phyloP scores from a whole-genome alignment of 768 basidiomycete species.

The Lentinula guzmanii region DNA sequence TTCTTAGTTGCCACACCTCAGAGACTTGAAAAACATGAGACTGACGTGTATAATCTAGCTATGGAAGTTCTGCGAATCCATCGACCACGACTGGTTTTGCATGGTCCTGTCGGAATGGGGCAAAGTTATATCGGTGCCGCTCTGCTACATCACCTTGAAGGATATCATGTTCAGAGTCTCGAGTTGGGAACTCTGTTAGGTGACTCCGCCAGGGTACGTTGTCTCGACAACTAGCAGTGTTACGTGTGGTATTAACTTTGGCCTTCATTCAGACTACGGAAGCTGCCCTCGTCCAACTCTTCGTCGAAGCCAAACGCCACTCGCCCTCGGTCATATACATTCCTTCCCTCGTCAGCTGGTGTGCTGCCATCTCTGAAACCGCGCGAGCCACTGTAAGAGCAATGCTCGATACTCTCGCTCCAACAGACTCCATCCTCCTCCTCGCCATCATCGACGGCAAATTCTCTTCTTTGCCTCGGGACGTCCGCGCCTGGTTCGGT shows the following conservation, averaged over 20 bases:
- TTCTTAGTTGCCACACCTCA: no score
- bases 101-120: slow-evolving; percentile 85
- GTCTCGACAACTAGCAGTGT: not conserved
- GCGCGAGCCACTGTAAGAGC: slow-evolving; percentile 81
- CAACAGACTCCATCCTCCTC: slow-evolving; percentile 90
- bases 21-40: not conserved
- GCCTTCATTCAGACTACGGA: slow-evolving; percentile 62
- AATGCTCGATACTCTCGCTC: slow-evolving; percentile 85
- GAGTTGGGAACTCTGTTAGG: slow-evolving; percentile 86
- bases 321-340: slow-evolving; percentile 96
- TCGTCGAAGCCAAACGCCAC: slow-evolving; percentile 94
- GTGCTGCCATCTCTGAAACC: slow-evolving; percentile 76
- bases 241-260: slow-evolving; percentile 2
- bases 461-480: slow-evolving; percentile 62
- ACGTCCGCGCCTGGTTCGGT: slow-evolving; percentile 93
- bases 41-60: slow-evolving; percentile 36
- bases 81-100: slow-evolving; percentile 79
- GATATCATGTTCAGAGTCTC: slow-evolving; percentile 90
- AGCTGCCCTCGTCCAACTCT: slow-evolving; percentile 90
- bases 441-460: slow-evolving; percentile 83
- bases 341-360: slow-evolving; percentile 84
- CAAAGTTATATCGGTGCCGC: slow-evolving; percentile 89
- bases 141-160: slow-evolving; percentile 89
- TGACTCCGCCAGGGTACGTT: slow-evolving; percentile 80
- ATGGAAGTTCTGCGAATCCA: slow-evolving; percentile 91